These are phyloP conservation scores for Phaeomoniella chlamydospora DNA, from an alignment of 2,329 filamentous ascomycete genomes.

Conservation along the genomic window DNA sequence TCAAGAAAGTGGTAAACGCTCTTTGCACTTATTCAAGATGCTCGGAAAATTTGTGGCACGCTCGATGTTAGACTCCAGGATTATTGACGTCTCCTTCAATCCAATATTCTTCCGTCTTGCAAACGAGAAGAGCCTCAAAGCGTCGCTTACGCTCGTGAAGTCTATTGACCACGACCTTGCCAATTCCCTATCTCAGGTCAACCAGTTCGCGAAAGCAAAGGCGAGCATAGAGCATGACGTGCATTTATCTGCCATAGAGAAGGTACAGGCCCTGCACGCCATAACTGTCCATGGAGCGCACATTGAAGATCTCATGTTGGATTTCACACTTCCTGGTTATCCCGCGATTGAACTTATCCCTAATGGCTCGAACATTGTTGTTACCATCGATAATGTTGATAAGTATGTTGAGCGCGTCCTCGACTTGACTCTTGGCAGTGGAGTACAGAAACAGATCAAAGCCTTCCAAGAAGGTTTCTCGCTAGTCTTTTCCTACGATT, in stretches of 20 bases:
- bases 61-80: slow-evolving; percentile 95
- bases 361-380: slow-evolving; percentile 56
- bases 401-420: slow-evolving; percentile 78
- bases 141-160: slow-evolving; percentile 79
- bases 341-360: slow-evolving; percentile 69
- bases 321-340: slow-evolving; percentile 91
- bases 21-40: slow-evolving; percentile 78
- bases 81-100: slow-evolving; percentile 96
- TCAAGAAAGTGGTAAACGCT: slow-evolving; percentile 69
- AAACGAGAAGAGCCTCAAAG: slow-evolving; percentile 54
- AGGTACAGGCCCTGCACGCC: slow-evolving; percentile 51
- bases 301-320: slow-evolving; percentile 77
- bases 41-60: slow-evolving; percentile 94
- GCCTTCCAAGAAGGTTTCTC: slow-evolving; percentile 87
- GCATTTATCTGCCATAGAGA: slow-evolving; percentile 51
- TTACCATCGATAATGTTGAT: slow-evolving; percentile 87
- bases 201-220: slow-evolving; percentile 74
- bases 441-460: slow-evolving; percentile 77
- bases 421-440: slow-evolving; percentile 78
- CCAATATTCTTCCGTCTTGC: slow-evolving; percentile 94
- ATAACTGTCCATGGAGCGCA: slow-evolving; percentile 62
- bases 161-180: slow-evolving; percentile 77
- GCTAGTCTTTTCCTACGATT: slow-evolving; percentile 89
- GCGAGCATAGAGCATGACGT: slow-evolving; percentile 64
- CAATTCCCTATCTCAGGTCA: slow-evolving; percentile 71